Base-by-base conservation (phyloP, 768 basidiomycete genomes). In the Rhizopogon roseolus region DNA sequence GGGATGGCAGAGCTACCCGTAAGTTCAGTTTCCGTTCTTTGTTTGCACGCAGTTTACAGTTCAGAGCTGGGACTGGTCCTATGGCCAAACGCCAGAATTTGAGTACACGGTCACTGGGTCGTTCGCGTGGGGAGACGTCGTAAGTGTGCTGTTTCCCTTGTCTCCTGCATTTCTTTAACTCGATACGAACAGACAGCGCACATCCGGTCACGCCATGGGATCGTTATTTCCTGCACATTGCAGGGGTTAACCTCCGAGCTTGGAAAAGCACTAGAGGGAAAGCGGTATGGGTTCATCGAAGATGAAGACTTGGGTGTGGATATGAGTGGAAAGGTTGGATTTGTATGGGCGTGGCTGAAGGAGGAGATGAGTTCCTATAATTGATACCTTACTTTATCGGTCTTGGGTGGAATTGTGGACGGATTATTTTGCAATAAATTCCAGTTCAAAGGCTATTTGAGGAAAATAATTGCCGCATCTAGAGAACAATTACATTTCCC, bases 11-110 rank as follows among this genome's bases (percentile, higher is more conserved):
- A 96, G 64, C 73, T 99, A 49, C 78, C 74, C 60, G 92, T 88
- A 57, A 34, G 81, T 68, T 19, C 40, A 3, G 4, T 39, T 9
- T n/a, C 19, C 37, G 27, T 37, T 25, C 27, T 19, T 37, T 34
- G 9, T 28, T 41, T 17, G 34, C 38, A 17, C 13, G 11, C 13
- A 16, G 37, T 37, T 52, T 42, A 6, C 5, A 7, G 6, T 13
- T 37, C 61, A 95, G 94, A 85, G 79, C 34, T 98, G 97, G 97
- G 80, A 91, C 19, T 98, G 95, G 93, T 75, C 80, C 13, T 97
- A 84, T 62, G 96, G 95, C 0, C 90, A 95, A 64, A 96, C 95
- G 0, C 94, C 95, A 40, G 90, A 96, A 64, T 98, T 99, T 66
- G 86, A 83, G 6, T 89, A 91, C 62, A 74, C 73, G 3, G 42